Conservation (phyloP, 2,329 filamentous ascomycete genomes). For the Teratosphaeria destructans region DNA sequence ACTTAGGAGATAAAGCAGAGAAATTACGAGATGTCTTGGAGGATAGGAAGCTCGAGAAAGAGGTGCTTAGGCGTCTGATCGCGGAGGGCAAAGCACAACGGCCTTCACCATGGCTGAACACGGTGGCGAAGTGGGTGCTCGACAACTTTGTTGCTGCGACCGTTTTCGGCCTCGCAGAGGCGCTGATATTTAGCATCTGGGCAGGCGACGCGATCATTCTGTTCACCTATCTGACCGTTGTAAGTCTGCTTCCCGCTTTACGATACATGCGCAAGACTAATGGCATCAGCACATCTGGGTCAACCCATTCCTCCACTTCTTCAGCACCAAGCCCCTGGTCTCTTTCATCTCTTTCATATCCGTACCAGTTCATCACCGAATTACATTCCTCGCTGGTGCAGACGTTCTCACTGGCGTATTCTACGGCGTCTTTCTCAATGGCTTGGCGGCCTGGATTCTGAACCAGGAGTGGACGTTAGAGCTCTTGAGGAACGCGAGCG, state of each 20-base stretch:
- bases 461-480: neutral
- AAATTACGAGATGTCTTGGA: neutral
- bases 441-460: neutral
- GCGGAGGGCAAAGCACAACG: neutral
- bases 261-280: neutral
- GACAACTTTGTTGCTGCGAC: neutral
- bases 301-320: neutral
- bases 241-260: neutral
- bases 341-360: neutral
- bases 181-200: neutral
- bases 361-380: neutral
- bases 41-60: neutral
- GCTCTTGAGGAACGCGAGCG: neutral
- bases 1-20: neutral
- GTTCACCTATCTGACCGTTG: neutral
- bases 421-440: neutral
- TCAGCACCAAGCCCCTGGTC: neutral
- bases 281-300: neutral
- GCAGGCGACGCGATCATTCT: neutral
- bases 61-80: neutral
- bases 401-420: neutral
- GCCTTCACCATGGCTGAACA: neutral
- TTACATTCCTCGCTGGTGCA: neutral
- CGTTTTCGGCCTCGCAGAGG: neutral
- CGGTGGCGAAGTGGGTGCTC: neutral